These are phyloP conservation scores for Nectriaceae sp. DNA, from an alignment of 2,329 filamentous ascomycete genomes.

Conservation along the genomic window DNA sequence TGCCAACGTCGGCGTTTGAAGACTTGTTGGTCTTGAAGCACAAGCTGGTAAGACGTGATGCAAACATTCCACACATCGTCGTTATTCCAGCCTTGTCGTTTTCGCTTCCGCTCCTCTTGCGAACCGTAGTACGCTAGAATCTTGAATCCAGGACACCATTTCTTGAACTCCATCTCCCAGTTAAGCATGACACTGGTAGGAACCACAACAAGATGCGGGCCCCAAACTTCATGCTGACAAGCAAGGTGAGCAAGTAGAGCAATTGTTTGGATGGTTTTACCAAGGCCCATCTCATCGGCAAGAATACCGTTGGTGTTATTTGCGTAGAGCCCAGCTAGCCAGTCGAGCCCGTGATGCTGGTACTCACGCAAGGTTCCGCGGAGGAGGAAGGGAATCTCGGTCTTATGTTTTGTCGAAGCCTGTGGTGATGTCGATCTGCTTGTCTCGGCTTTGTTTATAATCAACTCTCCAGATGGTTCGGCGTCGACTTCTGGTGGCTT, in stretches of 20 bases:
- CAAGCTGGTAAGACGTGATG: slow-evolving; percentile 96
- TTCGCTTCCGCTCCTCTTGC: slow-evolving; percentile 86
- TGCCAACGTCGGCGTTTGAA: slow-evolving; percentile 95
- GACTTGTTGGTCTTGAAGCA: slow-evolving; percentile 89
- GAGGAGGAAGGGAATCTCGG: slow-evolving; percentile 77
- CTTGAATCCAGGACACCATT: slow-evolving; percentile 97
- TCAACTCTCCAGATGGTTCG: slow-evolving; percentile 39
- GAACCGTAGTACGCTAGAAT: slow-evolving; percentile 96
- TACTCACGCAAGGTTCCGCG: slow-evolving; percentile 92
- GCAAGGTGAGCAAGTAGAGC: slow-evolving; percentile 90
- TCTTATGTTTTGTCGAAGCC: slow-evolving; percentile 52
- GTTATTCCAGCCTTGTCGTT: slow-evolving; percentile 90
- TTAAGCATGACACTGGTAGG: slow-evolving; percentile 98
- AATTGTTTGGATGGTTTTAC: slow-evolving; percentile 98
- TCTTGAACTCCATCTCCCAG: slow-evolving; percentile 99
- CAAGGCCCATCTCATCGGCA: slow-evolving; percentile 97
- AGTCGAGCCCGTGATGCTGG: slow-evolving; percentile 95
- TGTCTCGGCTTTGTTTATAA: slow-evolving; percentile 27
- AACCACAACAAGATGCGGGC: slow-evolving; percentile 92
- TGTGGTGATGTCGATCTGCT: slow-evolving; percentile 39
- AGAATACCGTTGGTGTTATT: slow-evolving; percentile 95
- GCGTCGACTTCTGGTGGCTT: slow-evolving; percentile 53
- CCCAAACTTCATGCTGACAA: slow-evolving; percentile 89
- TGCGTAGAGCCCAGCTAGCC: slow-evolving; percentile 89
- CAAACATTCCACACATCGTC: slow-evolving; percentile 95